Base-by-base conservation (phyloP, 345 rosid genomes). In the Iberis pinnata region DNA sequence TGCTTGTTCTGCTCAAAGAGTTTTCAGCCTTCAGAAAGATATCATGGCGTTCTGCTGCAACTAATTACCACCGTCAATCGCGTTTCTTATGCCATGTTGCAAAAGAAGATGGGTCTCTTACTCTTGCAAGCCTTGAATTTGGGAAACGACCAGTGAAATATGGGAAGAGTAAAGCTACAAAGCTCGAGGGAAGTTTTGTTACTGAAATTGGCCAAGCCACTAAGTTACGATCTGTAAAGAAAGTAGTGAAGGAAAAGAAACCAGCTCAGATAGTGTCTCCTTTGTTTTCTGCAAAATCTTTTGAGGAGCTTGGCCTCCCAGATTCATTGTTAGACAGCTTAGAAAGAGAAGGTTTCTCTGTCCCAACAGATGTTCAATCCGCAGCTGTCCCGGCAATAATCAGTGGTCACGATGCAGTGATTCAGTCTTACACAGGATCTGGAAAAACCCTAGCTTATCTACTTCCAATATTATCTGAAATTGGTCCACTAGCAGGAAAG, bases 371-470 rank as follows among this genome's bases (percentile, higher is more conserved):
- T 62, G 96, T 86, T 48, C 98, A 86, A 11, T 82, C 85, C 12
- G 81, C 83, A 29, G 88, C 96, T 17, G 66, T 89, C 54, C 94
- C 95, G 3, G 74, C 78, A n/a, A 77, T 89, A 60, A 76, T 78
- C 42, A 76, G 73, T 69, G 82, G 79, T 18, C 85, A 75, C 16
- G 95, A 83, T 64, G 90, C 74, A 47, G 94, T 89, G 45, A 84
- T 86, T 64, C 95, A 89, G 71, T 89, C 94, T 41, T 89, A 84
- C 64, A 89, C 97, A 0, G 95, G 97, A 38, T 86, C 94, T 1
- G 95, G 95, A n/a, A 86, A 89, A 65, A 89, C 97, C 2, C 44
- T 82, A 40, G 97, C 97, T 0, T 89, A 89, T 73, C 74, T 86
- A 18, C 97, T 86, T 56, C 94, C 94, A 9, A 82, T 86, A 74